These are phyloP conservation scores for Microstroma glucosiphilum DNA, from an alignment of 1,284 basidiomycete genomes.

Conservation along the genomic window DNA sequence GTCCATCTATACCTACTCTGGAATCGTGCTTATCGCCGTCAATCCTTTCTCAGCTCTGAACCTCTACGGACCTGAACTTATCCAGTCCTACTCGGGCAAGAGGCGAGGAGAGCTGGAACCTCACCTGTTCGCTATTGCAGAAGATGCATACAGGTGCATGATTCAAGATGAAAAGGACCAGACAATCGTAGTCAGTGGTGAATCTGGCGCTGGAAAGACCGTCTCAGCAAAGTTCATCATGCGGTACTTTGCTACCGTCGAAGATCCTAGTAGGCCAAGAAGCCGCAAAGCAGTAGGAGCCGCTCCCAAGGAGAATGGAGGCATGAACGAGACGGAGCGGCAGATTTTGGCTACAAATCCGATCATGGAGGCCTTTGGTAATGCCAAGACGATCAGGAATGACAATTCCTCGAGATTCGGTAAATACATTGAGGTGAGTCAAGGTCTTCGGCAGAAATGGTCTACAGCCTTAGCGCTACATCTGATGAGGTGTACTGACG, in stretches of 20 bases:
- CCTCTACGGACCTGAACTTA: constrained; percentile 81
- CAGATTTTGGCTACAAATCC: constrained; percentile 98
- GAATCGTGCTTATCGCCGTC: constrained; percentile 93
- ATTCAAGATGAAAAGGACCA: constrained; percentile 88
- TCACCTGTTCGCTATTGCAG: constrained; percentile 96
- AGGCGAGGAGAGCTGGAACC: constrained; percentile 92
- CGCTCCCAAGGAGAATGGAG: constrained; percentile 43
- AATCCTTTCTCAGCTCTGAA: constrained; percentile 83
- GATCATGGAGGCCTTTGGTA: constrained; percentile 97
- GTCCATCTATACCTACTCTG: constrained; percentile 97
- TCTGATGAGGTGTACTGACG: too few relatives aligned
- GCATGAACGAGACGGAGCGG: constrained; percentile 85
- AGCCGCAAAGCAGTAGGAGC: constrained; percentile 26
- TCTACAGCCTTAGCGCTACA: too few relatives aligned
- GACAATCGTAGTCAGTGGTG: constrained; percentile 97
- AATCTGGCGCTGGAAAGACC: constrained; percentile 98
- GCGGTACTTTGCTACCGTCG: constrained; percentile 96
- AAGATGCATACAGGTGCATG: constrained; percentile 98
- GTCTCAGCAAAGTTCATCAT: constrained; percentile 99
- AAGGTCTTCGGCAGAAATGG: too few relatives aligned
- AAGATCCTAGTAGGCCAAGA: constrained; percentile 63
- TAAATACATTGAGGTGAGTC: constrained; percentile 90
- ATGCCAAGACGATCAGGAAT: constrained; percentile 97
- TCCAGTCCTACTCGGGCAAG: constrained; percentile 90
- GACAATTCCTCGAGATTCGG: constrained; percentile 99